A percentile compares a stretch with the other conserved stretches of the same genome.
These are phyloP conservation scores for Backusella morwellensis DNA, from an alignment of 192 early-diverging fungal species.

Conservation along the genomic window DNA sequence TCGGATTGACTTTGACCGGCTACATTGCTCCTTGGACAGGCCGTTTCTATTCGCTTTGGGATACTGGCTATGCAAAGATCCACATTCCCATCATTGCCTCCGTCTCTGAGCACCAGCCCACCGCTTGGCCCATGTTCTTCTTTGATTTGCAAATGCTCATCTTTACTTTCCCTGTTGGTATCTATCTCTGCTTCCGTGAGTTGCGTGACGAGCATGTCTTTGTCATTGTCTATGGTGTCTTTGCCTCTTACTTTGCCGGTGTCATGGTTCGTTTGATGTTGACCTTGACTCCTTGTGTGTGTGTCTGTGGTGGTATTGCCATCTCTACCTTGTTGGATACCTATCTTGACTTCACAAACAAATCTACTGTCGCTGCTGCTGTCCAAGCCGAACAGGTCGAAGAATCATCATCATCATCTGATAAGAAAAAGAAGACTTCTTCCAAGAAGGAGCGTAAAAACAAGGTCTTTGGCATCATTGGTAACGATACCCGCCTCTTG, in stretches of 20 bases:
- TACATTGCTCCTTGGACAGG: slow-evolving; percentile 98
- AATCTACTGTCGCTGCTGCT: neutral
- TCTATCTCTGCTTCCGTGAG: slow-evolving; percentile 95
- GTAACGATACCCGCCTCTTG: slow-evolving; percentile 50
- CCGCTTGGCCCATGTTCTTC: slow-evolving; percentile 99
- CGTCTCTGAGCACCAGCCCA: slow-evolving; percentile 99
- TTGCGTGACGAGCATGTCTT: slow-evolving; percentile 98
- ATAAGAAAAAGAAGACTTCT: neutral
- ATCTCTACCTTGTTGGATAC: slow-evolving; percentile 85
- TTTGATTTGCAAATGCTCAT: slow-evolving; percentile 98
- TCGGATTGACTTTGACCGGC: slow-evolving; percentile 74
- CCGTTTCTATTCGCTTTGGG: slow-evolving; percentile 99
- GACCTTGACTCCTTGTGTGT: slow-evolving; percentile 96
- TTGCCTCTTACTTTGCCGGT: slow-evolving; percentile 98
- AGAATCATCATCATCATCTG: neutral
- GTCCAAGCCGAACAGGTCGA: neutral
- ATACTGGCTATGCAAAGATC: slow-evolving; percentile 99
- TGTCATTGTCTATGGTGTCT: slow-evolving; percentile 95
- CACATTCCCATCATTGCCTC: slow-evolving; percentile 99
- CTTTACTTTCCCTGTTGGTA: slow-evolving; percentile 93
- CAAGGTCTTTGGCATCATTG: slow-evolving; percentile 43
- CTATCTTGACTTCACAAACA: slow-evolving; percentile 59
- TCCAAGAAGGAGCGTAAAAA: slow-evolving; percentile 32
- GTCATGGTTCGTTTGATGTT: slow-evolving; percentile 99
- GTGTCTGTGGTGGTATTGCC: slow-evolving; percentile 89